Percentiles rank a stretch among this genome's conserved stretches.
phyloP scores from a whole-genome alignment of 805 yeast genomes.

The Allodekkera sacchari region DNA sequence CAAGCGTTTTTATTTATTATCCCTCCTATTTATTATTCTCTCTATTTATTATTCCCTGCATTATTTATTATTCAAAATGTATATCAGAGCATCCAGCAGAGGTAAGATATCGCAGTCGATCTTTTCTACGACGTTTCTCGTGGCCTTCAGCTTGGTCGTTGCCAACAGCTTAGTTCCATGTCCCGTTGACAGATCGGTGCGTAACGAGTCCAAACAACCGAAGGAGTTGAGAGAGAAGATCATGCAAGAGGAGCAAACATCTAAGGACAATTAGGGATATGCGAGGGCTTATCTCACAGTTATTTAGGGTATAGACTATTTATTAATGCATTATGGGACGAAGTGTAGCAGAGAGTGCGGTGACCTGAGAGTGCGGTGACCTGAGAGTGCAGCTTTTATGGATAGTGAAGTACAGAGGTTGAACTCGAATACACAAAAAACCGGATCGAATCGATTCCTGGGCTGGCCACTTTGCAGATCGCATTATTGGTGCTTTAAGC shows the following conservation, averaged over 20 bases:
- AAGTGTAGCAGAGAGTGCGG: too few species aligned
- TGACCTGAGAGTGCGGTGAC: too few species aligned
- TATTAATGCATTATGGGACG: too few species aligned
- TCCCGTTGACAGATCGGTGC: constrained; percentile 38
- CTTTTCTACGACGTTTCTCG: constrained; percentile 67
- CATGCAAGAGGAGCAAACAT: constrained; percentile 2
- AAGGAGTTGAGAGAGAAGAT: constrained; percentile 14
- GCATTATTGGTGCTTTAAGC: too few species aligned
- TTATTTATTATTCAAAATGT: constrained; percentile 28
- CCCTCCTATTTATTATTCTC: neutral
- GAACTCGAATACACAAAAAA: too few species aligned
- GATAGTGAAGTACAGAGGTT: too few species aligned
- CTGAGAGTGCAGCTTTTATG: too few species aligned
- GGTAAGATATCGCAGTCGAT: constrained; percentile 52
- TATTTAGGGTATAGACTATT: too few species aligned
- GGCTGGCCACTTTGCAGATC: too few species aligned
- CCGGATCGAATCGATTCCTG: too few species aligned
- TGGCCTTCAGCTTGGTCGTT: constrained; percentile 46
- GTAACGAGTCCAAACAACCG: constrained; percentile 21
- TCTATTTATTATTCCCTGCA: neutral
- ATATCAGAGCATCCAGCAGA: constrained; percentile 49
- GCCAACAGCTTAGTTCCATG: constrained; percentile 29
- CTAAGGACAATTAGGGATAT: neutral
- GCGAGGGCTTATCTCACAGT: neutral
- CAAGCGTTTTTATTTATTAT: neutral